Base-by-base conservation (phyloP, 352 stramenopile species). In the Phytophthora pseudosyringae region DNA sequence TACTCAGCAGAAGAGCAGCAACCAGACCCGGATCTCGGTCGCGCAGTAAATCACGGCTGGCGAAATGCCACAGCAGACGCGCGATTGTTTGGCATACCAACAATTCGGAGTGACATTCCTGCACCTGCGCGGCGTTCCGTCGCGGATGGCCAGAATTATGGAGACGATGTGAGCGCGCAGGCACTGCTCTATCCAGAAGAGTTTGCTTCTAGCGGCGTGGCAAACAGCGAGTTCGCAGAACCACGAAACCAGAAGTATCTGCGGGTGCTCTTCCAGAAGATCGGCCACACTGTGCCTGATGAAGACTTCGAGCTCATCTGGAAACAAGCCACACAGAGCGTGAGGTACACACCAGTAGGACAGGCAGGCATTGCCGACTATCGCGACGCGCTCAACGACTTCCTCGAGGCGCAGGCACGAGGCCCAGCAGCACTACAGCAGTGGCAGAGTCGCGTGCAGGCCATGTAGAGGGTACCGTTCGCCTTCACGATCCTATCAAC, bases 71-170 rank as follows among this genome's bases (percentile, higher is more conserved):
- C 84, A 4, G 56, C 75, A 46, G 75, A 86, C 41, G 73, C 70
- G 31, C 74, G 89, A 1, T 71, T 66, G 18, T 98, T 97, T 68
- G 91, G 93, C 10, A 75, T 90, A 1, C 91, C 93, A 4, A 94
- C 78, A n/a, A 84, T 98, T 31, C 83, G 91, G 1, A 86, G 72
- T 8, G 91, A 98, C 59, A 96, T 97, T 44, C 71, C 83, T 2
- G 72, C 80, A 31, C 90, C 90, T 16, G 67, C 68, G 5, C 81
- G 74, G 9, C 65, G 83, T 13, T 97, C 90, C 5, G 76, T 98
- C n/a, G 91, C 90, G 7, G 90, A 97, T 61, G 75, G 64, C 32
- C 90, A 97, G 62, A 98, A 98, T 64, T 97, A 97, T 62, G 91
- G 91, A 44, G 90, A 97, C 54, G 89, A 97, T 67, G 71, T 79